phyloP scores from a whole-genome alignment of 495 filamentous ascomycete species.

The Neurospora sp. region DNA sequence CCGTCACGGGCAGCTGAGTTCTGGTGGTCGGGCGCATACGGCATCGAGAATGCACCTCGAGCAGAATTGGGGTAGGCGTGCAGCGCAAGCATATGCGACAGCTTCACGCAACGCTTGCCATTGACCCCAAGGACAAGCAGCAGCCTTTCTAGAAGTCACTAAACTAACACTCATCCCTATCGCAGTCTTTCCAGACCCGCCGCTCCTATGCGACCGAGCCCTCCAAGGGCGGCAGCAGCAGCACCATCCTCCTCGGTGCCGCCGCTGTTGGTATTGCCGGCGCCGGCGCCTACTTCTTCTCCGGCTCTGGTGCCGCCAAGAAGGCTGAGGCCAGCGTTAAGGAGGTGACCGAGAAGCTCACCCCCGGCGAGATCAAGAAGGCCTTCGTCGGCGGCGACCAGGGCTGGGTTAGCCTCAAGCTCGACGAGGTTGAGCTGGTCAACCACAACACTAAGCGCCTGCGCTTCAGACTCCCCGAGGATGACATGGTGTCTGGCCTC shows the following conservation, averaged over 20 bases:
- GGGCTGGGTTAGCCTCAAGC: conserved; percentile 70
- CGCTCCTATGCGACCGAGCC: conserved; percentile 43
- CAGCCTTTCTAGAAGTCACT: not conserved
- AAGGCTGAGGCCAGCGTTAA: conserved; percentile 41
- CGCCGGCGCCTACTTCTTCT: conserved; percentile 43
- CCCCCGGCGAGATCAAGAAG: conserved; percentile 29
- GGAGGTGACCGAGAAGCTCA: conserved; percentile 18
- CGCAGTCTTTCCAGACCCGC: conserved; percentile 21
- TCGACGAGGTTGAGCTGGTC: conserved; percentile 65
- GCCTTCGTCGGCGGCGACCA: conserved; percentile 79
- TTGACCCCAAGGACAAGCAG: not conserved
- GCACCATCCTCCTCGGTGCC: conserved; percentile 32
- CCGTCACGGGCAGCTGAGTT: not conserved
- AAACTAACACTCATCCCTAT: not conserved
- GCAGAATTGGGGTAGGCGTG: not conserved
- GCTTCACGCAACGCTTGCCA: conserved; percentile 2
- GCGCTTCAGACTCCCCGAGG: conserved; percentile 73
- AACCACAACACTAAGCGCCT: conserved; percentile 87
- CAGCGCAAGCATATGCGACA: not conserved
- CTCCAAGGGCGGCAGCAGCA: conserved; percentile 23
- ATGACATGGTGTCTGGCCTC: conserved; percentile 73
- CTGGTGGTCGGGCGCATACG: not conserved
- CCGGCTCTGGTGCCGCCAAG: conserved; percentile 35
- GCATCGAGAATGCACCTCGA: not conserved
- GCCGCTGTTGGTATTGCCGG: conserved; percentile 31